Evolutionary conservation across 2,329 filamentous ascomycete genomes (phyloP), one percentile per base, ranked within the genome.

Genomic region (Iodosphaeria phyllophila): DNA sequence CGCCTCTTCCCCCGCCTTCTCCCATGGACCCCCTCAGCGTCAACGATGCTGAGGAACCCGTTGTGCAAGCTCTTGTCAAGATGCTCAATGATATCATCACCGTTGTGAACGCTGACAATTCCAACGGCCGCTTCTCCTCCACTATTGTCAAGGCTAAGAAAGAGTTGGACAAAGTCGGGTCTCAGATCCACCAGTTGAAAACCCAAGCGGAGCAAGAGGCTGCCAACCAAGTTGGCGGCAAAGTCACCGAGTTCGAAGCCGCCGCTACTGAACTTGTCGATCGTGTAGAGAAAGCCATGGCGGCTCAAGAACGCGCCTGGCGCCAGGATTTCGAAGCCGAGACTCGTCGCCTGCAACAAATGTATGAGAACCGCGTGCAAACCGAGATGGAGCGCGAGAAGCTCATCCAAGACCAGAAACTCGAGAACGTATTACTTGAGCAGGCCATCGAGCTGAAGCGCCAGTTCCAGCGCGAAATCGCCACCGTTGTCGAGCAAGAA

Each of bases 71-170:
- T 41, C 61, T 98, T 5, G 82, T 92, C 30, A 86, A 80, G 55
- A 86, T 92, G 54, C 64, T 98, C 39, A 98, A 98, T 54, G 82
- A 92, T 49, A 75, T 98, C 40, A 92, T 98, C 44, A 73, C 79
- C 6, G 80, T 91, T 23, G 74, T 93, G 46, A 92, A 93, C 48
- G 77, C 78, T 29, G 86, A 92, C 46, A 69, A 74, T 32, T 69
- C 79, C 29, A 68, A 74, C 33, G 64, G 64, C 37, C 82, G 76
- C 48, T 92, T 89, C 52, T 71, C 69, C 26, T 64, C 67, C 3
- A 74, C 82, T 1, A 72, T 98, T 30, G 58, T 64, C 37, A 84
- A 89, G 58, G 84, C 86, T 33, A 95, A 93, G 62, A 59, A 63
- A 26, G 77, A 92, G 36, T 60, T 95, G 25, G 54, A 63, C 44